Evolutionary conservation across 306 rosid species (phyloP).

Genomic region (Cicer bijugum): DNA sequence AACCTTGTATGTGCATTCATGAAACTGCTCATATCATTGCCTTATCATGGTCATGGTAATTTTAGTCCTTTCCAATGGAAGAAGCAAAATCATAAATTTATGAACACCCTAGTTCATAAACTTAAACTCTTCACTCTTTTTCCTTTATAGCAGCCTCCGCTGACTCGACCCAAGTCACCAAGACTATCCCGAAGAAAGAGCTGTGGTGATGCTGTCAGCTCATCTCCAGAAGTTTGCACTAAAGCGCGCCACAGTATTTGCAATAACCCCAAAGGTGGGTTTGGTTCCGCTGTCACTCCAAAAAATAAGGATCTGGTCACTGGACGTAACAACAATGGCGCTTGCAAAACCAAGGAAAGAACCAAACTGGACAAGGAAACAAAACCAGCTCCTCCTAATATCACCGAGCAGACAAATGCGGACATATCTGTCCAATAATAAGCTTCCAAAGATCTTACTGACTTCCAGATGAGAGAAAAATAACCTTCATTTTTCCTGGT

Average conservation of each 20-base stretch:
- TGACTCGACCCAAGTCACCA: constrained; percentile 92
- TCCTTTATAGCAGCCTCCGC: constrained; percentile 69
- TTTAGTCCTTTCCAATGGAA: constrained; percentile 12
- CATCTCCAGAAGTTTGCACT: constrained; percentile 46
- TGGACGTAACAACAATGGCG: constrained; percentile 52
- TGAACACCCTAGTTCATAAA: constrained; percentile 5
- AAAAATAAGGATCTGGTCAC: constrained; percentile 49
- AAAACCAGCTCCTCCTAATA: constrained; percentile 51
- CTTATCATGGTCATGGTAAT: constrained; percentile 26
- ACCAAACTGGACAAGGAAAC: constrained; percentile 56
- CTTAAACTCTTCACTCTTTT: constrained; percentile 15
- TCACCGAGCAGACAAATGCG: constrained; percentile 57
- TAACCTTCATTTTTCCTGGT: constrained; percentile 48
- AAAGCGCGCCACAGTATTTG: constrained; percentile 69
- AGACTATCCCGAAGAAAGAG: constrained; percentile 86
- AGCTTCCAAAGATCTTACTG: constrained; percentile 52
- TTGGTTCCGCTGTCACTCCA: constrained; percentile 39
- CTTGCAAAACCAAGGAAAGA: constrained; percentile 53
- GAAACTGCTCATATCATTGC: constrained; percentile 18
- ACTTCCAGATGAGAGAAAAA: constrained; percentile 52
- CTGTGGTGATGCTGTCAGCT: constrained; percentile 62
- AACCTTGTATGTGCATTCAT: constrained; percentile 5
- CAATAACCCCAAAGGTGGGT: constrained; percentile 42
- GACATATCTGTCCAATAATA: constrained; percentile 71
- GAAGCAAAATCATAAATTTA: constrained; percentile 22